A percentile compares a stretch with the other conserved stretches of the same genome.
phyloP scores from a whole-genome alignment of 805 yeast genomes.

The Tetrapisispora namnaoensis region DNA sequence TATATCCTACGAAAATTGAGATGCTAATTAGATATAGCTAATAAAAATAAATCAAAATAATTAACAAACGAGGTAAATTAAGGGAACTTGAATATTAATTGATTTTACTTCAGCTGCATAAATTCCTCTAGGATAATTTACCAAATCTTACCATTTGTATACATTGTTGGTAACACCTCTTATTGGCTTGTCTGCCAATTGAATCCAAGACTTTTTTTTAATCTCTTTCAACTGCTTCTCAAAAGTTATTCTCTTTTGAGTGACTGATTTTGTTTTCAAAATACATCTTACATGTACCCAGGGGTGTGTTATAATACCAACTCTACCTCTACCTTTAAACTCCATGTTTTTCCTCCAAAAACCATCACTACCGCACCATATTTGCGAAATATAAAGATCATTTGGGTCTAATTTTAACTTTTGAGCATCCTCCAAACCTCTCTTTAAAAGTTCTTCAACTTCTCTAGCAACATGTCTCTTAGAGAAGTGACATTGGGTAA shows the following conservation, averaged over 20 bases:
- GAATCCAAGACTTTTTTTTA: slow-evolving; percentile 44
- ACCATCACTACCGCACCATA: slow-evolving; percentile 93
- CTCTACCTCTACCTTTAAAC: slow-evolving; percentile 82
- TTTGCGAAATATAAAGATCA: slow-evolving; percentile 59
- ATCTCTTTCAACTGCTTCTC: slow-evolving; percentile 43
- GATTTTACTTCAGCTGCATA: background rate
- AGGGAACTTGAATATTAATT: background rate
- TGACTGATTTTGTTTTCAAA: slow-evolving; percentile 51
- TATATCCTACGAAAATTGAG: background rate
- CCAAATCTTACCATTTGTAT: slow-evolving; percentile 42
- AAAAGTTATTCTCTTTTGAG: slow-evolving; percentile 48
- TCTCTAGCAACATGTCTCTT: slow-evolving; percentile 72
- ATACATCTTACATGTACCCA: slow-evolving; percentile 75
- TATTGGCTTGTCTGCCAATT: slow-evolving; percentile 36
- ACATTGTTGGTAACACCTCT: slow-evolving; percentile 43
- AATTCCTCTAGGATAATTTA: background rate
- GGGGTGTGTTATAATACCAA: slow-evolving; percentile 67
- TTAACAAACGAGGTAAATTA: background rate
- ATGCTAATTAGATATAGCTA: background rate
- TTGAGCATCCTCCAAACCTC: slow-evolving; percentile 62
- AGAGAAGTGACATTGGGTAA: slow-evolving; percentile 86
- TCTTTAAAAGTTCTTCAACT: slow-evolving; percentile 61
- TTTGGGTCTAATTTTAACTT: slow-evolving; percentile 49
- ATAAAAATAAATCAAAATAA: background rate
- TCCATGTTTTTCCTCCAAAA: slow-evolving; percentile 60